Base-by-base conservation (phyloP, 2,329 filamentous ascomycete genomes). In the Exophiala dermatitidis region DNA sequence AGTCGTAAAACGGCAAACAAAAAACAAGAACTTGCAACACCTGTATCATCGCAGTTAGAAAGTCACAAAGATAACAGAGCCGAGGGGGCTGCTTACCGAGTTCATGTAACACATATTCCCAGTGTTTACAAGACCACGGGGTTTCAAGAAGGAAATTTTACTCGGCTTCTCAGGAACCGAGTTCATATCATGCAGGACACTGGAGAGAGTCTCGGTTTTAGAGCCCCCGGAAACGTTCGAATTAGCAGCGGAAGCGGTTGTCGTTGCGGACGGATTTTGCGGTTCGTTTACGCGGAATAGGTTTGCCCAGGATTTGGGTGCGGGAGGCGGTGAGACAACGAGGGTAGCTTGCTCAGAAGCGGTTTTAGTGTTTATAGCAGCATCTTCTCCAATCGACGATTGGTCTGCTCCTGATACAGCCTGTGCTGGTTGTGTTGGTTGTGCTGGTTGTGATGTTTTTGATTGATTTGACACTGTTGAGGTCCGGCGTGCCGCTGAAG, bases 81-180 rank as follows among this genome's bases (percentile, higher is more conserved):
- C 19, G 8, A 26, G 45, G 4, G 9, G 10, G 8, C 6, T 26
- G 43, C 88, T 73, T 78, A 95, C 91, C 59, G 93, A 96, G 75
- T 97, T 98, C 93, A 98, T 97, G 73, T 98, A 98, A 72, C 93
- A 98, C 88, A 97, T 94, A 68, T 98, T 97, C 46, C 93, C 93
- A 38, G 91, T 94, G 72, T 98, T 98, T 62, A 95, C 87, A 66
- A 98, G 79, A 46, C 93, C 93, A 61, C 91, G 82, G 47, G 93
- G 93, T 71, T 97, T 89, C 47, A 98, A 78, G 66, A 96, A 96
- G 12, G 86, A 77, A 61, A 91, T 75, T 64, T 85, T 80, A 74
- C 36, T 70, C 68, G 59, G 74, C 71, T 53, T 48, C 5, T 77
- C 74, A 44, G 78, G 77, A 36, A 77, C 78, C 28, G 90, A 82